These are phyloP conservation scores for Tetraselmis chui DNA, from an alignment of 139 green algal genomes.

Conservation along the genomic window DNA sequence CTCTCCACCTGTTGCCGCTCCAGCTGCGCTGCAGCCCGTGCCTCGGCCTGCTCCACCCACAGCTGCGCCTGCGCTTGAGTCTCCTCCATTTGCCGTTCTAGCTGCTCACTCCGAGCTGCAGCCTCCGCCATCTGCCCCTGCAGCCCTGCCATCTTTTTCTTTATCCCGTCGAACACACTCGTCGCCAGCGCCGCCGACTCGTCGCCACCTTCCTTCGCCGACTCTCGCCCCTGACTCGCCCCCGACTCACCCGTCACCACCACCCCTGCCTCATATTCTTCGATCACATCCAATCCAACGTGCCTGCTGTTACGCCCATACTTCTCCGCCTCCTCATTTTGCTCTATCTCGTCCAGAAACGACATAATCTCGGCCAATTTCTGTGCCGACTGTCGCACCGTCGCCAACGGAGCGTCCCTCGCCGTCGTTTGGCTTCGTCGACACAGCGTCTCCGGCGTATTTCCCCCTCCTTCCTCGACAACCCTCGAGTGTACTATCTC, in stretches of 20 bases:
- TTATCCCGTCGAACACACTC: constrained; percentile 48
- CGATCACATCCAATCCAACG: not conserved
- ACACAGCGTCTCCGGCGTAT: too few species aligned
- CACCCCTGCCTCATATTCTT: not conserved
- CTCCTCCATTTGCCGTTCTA: constrained; percentile 20
- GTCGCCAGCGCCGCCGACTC: constrained; percentile 4
- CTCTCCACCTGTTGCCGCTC: constrained; percentile 27
- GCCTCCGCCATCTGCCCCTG: constrained; percentile 24
- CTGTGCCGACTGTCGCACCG: not conserved
- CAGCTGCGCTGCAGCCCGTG: constrained; percentile 13
- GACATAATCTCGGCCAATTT: not conserved
- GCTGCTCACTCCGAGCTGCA: constrained; percentile 23
- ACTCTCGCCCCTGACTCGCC: too few species aligned
- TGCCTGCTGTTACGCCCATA: too few species aligned
- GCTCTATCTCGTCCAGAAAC: not conserved
- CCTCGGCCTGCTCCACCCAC: constrained; percentile 18
- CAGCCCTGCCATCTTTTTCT: constrained; percentile 33
- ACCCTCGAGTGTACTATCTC: too few species aligned
- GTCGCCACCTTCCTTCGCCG: not conserved
- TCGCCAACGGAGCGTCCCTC: not conserved
- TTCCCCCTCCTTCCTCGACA: too few species aligned
- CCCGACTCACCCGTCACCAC: too few species aligned
- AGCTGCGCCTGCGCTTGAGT: not conserved
- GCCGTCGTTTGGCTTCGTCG: too few species aligned
- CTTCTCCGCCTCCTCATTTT: not conserved